Conservation (phyloP, 2,329 filamentous ascomycete genomes). For the Cercospora brassicicola region DNA sequence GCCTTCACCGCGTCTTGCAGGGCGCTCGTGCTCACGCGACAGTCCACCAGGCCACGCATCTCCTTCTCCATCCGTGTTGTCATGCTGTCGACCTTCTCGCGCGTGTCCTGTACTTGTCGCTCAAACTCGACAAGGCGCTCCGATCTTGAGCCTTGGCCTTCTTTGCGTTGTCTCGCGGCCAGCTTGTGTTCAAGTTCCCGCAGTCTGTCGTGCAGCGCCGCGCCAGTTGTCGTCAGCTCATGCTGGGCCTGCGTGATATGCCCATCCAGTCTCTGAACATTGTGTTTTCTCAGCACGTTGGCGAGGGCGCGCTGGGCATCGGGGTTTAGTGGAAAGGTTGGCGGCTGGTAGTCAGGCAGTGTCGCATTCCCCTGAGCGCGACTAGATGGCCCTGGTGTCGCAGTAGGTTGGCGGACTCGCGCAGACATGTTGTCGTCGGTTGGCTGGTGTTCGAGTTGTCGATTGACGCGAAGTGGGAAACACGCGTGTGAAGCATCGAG, state of each 20-base stretch:
- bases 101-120: conserved; percentile 44
- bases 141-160: conserved; percentile 32
- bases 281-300: conserved; percentile 45
- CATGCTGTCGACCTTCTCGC: conserved; percentile 51
- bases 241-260: conserved; percentile 51
- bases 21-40: conserved; percentile 48
- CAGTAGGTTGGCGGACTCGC: conserved; percentile 8
- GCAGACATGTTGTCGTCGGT: conserved; percentile 7
- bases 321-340: conserved; percentile 53
- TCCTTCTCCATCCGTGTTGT: conserved; percentile 59
- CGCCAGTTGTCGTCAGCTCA: conserved; percentile 52
- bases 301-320: conserved; percentile 50
- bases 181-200: conserved; percentile 37
- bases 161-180: conserved; percentile 39
- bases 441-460: neutral
- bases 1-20: conserved; percentile 48
- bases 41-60: conserved; percentile 61
- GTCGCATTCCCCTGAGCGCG: conserved; percentile 15
- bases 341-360: conserved; percentile 56
- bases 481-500: neutral
- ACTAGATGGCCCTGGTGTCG: conserved; percentile 15
- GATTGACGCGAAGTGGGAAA: neutral
- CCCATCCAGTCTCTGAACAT: conserved; percentile 49
- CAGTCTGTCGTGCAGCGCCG: conserved; percentile 58
- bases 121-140: conserved; percentile 42